Base-by-base conservation (phyloP, 352 stramenopile genomes). In the Aphanomyces stellatus region DNA sequence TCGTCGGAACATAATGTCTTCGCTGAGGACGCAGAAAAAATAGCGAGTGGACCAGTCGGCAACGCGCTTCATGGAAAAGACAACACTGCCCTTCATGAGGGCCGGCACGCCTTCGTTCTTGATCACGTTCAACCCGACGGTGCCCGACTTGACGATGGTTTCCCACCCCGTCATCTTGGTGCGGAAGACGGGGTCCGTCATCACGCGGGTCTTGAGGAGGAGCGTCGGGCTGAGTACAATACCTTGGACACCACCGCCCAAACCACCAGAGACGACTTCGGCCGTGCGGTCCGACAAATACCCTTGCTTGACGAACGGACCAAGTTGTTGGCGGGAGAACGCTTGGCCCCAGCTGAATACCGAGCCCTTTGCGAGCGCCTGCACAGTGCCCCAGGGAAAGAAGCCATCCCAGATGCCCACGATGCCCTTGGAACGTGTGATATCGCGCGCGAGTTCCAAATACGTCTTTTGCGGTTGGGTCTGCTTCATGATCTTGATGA, bases 401-500 rank as follows among this genome's bases (percentile, higher is more conserved):
- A 98, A 98, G 6, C 92, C 92, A 71, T 98, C 92, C 88, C 88
- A 97, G 66, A 97, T 76, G 55, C 92, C 92, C 25, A 81, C 72
- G 43, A 97, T 71, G 35, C 92, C 92, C 72, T 97, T 97, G 53
- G 86, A 62, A 33, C 77, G 63, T 60, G 95, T 91, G 75, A 98
- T 97, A 41, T 88, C 74, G 37, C 80, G 79, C 49, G 85, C 81
- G 57, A 97, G 75, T 24, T 81, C 65, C 30, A 76, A 51, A 71
- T 98, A 98, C 53, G 86, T 90, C 65, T 88, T 76, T 46, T 77
- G 70, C 8, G 84, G 88, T 46, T 83, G 80, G 53, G 86, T 95
- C 75, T 96, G 87, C 77, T 96, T 96, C 75, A 93, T 88, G 78
- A 98, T 95, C 76, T 98, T 98, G 66, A 97, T 78, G 77, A 97